Evolutionary conservation across 495 filamentous ascomycete genomes (phyloP).

Genomic region (Penicillium fimorum): DNA sequence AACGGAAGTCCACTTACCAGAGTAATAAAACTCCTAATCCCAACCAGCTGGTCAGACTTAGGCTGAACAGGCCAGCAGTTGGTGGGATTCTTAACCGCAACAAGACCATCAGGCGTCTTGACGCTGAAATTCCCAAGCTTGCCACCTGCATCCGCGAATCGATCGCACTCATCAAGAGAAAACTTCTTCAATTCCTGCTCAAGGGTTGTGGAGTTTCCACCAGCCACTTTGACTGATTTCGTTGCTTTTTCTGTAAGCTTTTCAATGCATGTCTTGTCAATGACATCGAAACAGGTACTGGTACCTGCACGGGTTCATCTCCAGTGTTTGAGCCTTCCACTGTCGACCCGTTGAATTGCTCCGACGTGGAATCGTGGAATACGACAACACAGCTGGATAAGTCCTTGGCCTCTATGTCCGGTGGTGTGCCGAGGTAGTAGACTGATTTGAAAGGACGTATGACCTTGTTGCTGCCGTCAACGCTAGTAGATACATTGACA

Average conservation of each 20-base stretch:
- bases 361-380: background rate
- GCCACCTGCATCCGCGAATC: background rate
- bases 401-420: background rate
- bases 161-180: background rate
- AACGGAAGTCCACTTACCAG: background rate
- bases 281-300: constrained; percentile 20
- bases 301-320: constrained; percentile 8
- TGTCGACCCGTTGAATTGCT: background rate
- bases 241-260: background rate
- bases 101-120: background rate
- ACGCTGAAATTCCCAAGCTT: background rate
- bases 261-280: constrained; percentile 5
- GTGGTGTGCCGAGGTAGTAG: background rate
- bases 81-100: background rate
- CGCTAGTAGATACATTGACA: constrained; percentile 11
- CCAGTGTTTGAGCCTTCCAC: background rate
- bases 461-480: background rate
- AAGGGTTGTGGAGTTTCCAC: background rate
- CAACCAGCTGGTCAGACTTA: background rate
- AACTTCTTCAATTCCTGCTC: background rate
- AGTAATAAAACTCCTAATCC: background rate
- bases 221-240: background rate
- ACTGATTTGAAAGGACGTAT: background rate
- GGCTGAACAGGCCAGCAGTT: constrained; percentile 1
- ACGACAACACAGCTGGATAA: background rate